Evolutionary conservation across 805 yeast species (phyloP).

Genomic region (Sungouiozyma intestinalis): DNA sequence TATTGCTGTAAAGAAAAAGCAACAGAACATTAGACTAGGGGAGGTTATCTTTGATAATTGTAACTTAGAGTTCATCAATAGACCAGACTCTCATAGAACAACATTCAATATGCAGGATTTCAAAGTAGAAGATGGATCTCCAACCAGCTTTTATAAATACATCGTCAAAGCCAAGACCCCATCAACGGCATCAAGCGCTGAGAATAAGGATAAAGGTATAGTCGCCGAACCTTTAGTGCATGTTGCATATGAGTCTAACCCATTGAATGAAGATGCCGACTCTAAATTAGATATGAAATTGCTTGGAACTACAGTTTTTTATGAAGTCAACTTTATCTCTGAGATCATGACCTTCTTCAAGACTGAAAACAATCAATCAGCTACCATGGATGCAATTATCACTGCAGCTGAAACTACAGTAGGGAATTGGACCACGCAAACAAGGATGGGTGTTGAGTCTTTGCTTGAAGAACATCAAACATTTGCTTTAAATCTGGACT

Average conservation of each 20-base stretch:
- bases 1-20: conserved; percentile 40
- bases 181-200: conserved; percentile 22
- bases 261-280: conserved; percentile 76
- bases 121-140: conserved; percentile 79
- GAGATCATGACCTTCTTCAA: conserved; percentile 65
- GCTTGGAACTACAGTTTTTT: conserved; percentile 80
- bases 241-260: conserved; percentile 74
- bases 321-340: conserved; percentile 76
- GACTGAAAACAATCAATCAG: conserved; percentile 78
- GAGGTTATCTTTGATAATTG: conserved; percentile 79
- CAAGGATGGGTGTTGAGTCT: conserved; percentile 84
- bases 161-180: conserved; percentile 73
- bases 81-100: conserved; percentile 68
- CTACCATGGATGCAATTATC: conserved; percentile 82
- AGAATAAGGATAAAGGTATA: conserved; percentile 15
- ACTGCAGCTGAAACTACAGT: conserved; percentile 92
- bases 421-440: conserved; percentile 81
- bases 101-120: conserved; percentile 72
- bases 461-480: conserved; percentile 94
- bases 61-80: conserved; percentile 55
- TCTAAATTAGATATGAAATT: conserved; percentile 62
- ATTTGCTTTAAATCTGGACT: conserved; percentile 69
- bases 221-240: conserved; percentile 57
- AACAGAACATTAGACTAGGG: conserved; percentile 41
- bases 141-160: conserved; percentile 69